Evolutionary conservation across 2,329 filamentous ascomycete genomes (phyloP).

Genomic region (Fusarium torreyae): DNA sequence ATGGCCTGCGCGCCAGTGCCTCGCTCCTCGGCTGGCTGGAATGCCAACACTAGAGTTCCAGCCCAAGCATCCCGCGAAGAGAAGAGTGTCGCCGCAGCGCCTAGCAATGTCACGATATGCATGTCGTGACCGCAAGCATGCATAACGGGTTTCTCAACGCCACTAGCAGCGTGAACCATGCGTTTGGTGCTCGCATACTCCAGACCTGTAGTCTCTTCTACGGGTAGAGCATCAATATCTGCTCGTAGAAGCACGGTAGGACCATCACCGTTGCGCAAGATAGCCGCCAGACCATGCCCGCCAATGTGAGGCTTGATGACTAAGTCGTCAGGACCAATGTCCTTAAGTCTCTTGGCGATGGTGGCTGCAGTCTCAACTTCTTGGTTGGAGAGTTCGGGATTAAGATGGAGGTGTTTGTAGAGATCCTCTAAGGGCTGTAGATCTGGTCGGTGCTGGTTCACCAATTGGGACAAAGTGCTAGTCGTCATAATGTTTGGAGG

Average conservation of each 20-base stretch:
- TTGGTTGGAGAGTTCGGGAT: slow-evolving; percentile 72
- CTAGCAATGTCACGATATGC: slow-evolving; percentile 73
- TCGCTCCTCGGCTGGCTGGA: slow-evolving; percentile 78
- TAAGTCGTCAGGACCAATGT: not conserved
- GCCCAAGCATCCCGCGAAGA: slow-evolving; percentile 65
- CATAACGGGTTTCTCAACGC: slow-evolving; percentile 68
- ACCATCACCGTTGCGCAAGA: slow-evolving; percentile 69
- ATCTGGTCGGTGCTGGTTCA: slow-evolving; percentile 17
- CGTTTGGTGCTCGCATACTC: slow-evolving; percentile 64
- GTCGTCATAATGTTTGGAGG: not conserved
- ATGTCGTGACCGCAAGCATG: slow-evolving; percentile 79
- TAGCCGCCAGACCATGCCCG: slow-evolving; percentile 70
- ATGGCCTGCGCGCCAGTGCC: slow-evolving; percentile 69
- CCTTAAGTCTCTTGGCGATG: slow-evolving; percentile 59
- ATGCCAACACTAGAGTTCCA: slow-evolving; percentile 74
- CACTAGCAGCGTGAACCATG: slow-evolving; percentile 11
- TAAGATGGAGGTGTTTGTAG: slow-evolving; percentile 71
- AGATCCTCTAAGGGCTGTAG: slow-evolving; percentile 21
- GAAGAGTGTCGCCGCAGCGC: slow-evolving; percentile 66
- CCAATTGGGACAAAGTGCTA: not conserved
- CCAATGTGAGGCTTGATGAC: slow-evolving; percentile 67
- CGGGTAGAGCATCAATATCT: slow-evolving; percentile 74
- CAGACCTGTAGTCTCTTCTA: slow-evolving; percentile 69
- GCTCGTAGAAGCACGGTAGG: slow-evolving; percentile 71
- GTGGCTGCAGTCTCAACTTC: slow-evolving; percentile 67